Evolutionary conservation across 202 grass and related monocot species (phyloP), one percentile per base, ranked within the genome.

Genomic region (Zoysia matrella): DNA sequence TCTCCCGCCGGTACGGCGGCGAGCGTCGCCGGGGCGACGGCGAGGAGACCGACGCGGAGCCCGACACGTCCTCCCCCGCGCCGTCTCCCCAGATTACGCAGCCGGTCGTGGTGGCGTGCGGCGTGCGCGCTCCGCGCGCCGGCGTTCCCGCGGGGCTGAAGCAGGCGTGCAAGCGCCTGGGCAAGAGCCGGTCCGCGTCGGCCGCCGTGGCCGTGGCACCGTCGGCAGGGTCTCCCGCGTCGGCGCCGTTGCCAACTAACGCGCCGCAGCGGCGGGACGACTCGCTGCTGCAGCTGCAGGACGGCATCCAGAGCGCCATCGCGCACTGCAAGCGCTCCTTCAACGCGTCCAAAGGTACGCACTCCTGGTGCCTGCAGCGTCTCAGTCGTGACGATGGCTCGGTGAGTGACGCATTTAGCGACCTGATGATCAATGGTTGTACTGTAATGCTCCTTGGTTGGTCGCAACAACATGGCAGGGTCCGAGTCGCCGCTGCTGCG

Each of bases 241-340:
- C 71, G 15, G 1, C 7, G 22, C 22, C 22, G 22, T 30, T 30
- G 22, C 22, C 22, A 30, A 30, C 22, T 30, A 30, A 30, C 22
- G 76, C 52, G 52, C 67, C 82, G 52, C 90, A 78, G 78, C 84
- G 94, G 30, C 87, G 89, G 8, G 94, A 97, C 68, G 94, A 97
- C 69, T 97, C 94, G 60, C 87, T 97, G 77, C 83, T 97, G 67
- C 91, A 93, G 84, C 67, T 88, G 61, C 88, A 97, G 82, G 94
- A 97, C 80, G 91, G 94, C 67, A 97, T 97, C 83, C 91, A 97
- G 84, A 93, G 94, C 84, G 94, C 94, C 84, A 97, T 97, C 57
- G 89, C 94, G 1, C 94, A 97, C 91, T 97, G 91, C 86, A 97
- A 97, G 57, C 94, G 91, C 78, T 97, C 94, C 14, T 93, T 93